phyloP scores from a whole-genome alignment of 2,329 filamentous ascomycete species.

The Penicillium palitans region DNA sequence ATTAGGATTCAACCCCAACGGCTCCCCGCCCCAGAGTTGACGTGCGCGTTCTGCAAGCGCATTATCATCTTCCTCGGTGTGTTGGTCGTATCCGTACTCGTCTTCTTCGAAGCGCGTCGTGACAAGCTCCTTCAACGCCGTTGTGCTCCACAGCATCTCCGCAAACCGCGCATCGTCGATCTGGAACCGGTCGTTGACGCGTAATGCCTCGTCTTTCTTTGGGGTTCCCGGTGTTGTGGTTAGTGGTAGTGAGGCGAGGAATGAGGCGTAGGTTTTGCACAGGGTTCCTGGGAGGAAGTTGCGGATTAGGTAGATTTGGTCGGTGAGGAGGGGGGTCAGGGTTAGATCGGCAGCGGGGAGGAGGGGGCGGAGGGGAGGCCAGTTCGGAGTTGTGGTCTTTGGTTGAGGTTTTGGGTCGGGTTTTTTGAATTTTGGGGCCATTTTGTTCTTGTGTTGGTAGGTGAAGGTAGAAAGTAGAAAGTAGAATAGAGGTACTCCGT shows the following conservation, averaged over 20 bases:
- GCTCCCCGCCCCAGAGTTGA: slow-evolving; percentile 73
- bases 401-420: slow-evolving; percentile 15
- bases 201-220: slow-evolving; percentile 75
- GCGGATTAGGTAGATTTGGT: slow-evolving; percentile 71
- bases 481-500: background rate
- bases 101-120: slow-evolving; percentile 36
- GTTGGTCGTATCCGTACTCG: slow-evolving; percentile 27
- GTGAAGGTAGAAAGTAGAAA: background rate
- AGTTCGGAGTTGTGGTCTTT: slow-evolving; percentile 52
- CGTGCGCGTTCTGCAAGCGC: slow-evolving; percentile 7
- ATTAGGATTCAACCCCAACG: slow-evolving; percentile 82
- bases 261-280: slow-evolving; percentile 73
- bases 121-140: slow-evolving; percentile 66
- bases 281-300: slow-evolving; percentile 74
- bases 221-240: slow-evolving; percentile 76
- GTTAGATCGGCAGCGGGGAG: slow-evolving; percentile 65
- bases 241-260: slow-evolving; percentile 69
- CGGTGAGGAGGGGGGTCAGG: slow-evolving; percentile 57
- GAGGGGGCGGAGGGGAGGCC: slow-evolving; percentile 71
- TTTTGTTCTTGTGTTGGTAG: slow-evolving; percentile 3
- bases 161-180: slow-evolving; percentile 75
- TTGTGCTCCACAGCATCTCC: slow-evolving; percentile 71
- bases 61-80: slow-evolving; percentile 4
- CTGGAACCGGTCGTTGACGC: slow-evolving; percentile 89
- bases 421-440: slow-evolving; percentile 21